Base-by-base conservation (phyloP, 495 filamentous ascomycete species). In the Terfezia boudieri region DNA sequence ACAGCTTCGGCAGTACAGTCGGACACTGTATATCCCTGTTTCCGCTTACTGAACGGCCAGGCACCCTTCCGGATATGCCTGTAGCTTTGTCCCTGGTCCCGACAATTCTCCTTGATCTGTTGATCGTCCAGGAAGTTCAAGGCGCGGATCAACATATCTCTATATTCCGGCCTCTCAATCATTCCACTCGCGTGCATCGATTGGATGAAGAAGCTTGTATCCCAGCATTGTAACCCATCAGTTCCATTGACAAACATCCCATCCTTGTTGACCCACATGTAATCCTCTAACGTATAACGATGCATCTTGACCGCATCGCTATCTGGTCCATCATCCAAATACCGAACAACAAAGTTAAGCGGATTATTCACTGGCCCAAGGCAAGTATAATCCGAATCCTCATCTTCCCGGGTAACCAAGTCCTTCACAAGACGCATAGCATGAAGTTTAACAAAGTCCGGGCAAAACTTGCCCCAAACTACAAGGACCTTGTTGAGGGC, bases 191-290 rank as follows among this genome's bases (percentile, higher is more conserved):
- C 84, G 55, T 82, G 72, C 35, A 84, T 74, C 9, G 81, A 79
- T 65, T 94, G 87, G 22, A 94, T 86, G 43, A 81, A 68, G 62
- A 94, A 95, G 0, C 84, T 74, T 0, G 90, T 98, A 63, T 98
- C 90, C 90, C 90, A 98, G 48, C 78, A 82, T 68, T 98, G 90
- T 12, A 94, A 86, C 14, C 90, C 90, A 61, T 98, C 95, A 37
- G 90, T 98, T 37, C 90, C 90, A 65, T 95, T 95, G 67, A 80
- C 80, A 17, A 95, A 71, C 83, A 98, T 86, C 26, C 90, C 90
- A 66, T 95, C 90, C 43, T 76, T 57, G 43, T 89, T 94, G 55
- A 96, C 71, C 92, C 92, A 98, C 57, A 96, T 71, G 57, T 82
- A 90, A 59, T 98, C 92, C 41, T 83, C 70, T 22, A 90, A 65